Base-by-base conservation (phyloP, 2,329 filamentous ascomycete genomes). In the Xenosphaeropsis pyriputrescens region DNA sequence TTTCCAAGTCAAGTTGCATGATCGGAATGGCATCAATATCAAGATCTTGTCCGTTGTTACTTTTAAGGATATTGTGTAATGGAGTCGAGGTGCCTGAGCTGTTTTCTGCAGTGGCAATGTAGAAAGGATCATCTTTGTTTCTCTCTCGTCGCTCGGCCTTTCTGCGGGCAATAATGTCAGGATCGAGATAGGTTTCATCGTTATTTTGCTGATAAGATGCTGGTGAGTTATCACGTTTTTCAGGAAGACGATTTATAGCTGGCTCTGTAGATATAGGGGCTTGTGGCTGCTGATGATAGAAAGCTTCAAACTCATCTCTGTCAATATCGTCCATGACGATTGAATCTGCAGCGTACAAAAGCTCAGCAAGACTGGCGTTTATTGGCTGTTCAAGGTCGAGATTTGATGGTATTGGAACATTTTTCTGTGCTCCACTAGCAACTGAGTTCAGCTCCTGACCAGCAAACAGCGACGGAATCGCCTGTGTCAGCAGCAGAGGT, bases 11-110 rank as follows among this genome's bases (percentile, higher is more conserved):
- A 34, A 98, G 68, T 54, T 93, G 78, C 76, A 98, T 91, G 50
- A 98, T 89, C 2, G 91, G 91, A 49, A 98, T 98, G 2, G 85
- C 75, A 57, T 98, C 91, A 32, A 98, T 79, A 53, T 98, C 89
- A 7, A 96, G 63, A 33, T 83, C 80, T 2, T 79, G 76, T 2
- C 78, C 79, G 52, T 89, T 88, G 40, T 75, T 75, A 41, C 68
- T 75, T 41, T 75, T 70, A 3, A 83, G 63, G 40, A 91, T 85
- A 45, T 75, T 82, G 51, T 89, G 82, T 36, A 91, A 77, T 0
- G 84, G 84, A 1, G 83, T 89, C 0, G 80, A 79, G 5, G 71
- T 70, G 26, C 75, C 73, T 4, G 73, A 75, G 1, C 62, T 59
- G 32, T 60, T 63, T 18, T 64, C 65, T 29, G 61, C 61, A 6